These are phyloP conservation scores for Aspergillus fumigatiaffinis DNA, from an alignment of 2,329 filamentous ascomycete genomes.

Conservation along the genomic window DNA sequence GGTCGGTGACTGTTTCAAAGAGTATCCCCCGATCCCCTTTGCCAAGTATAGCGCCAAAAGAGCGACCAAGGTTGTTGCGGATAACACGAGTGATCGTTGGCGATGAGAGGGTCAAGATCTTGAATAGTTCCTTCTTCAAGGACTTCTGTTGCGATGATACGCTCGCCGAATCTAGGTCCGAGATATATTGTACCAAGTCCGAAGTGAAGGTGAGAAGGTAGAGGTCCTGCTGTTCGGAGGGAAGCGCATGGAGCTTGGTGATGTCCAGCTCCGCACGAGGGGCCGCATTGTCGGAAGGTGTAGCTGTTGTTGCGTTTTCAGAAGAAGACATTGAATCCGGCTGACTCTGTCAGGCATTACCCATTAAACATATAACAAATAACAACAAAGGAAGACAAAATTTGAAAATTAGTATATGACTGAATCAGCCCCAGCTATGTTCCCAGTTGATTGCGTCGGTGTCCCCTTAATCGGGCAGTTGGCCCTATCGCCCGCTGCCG, in stretches of 20 bases:
- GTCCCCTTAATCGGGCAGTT: slow-evolving; percentile 16
- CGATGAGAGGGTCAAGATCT: slow-evolving; percentile 77
- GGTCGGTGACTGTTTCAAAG: slow-evolving; percentile 90
- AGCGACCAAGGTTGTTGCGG: slow-evolving; percentile 81
- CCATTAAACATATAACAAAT: slow-evolving; percentile 8
- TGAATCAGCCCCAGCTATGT: slow-evolving; percentile 1
- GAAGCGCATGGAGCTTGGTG: slow-evolving; percentile 80
- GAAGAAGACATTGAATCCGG: slow-evolving; percentile 37
- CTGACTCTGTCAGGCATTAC: slow-evolving; percentile 7
- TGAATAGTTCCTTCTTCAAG: slow-evolving; percentile 90
- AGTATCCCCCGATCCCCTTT: slow-evolving; percentile 87
- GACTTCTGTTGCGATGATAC: slow-evolving; percentile 85
- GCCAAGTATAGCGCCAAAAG: slow-evolving; percentile 75
- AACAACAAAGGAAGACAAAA: background rate
- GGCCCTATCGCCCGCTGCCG: slow-evolving; percentile 19
- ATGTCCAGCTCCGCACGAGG: slow-evolving; percentile 70
- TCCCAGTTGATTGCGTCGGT: background rate
- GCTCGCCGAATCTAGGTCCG: slow-evolving; percentile 66
- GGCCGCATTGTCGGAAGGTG: slow-evolving; percentile 33
- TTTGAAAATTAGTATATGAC: background rate
- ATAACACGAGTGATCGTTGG: slow-evolving; percentile 84
- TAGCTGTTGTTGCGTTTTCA: slow-evolving; percentile 29
- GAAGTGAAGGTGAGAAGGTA: slow-evolving; percentile 88
- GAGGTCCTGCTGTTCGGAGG: slow-evolving; percentile 91
- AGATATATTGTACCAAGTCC: slow-evolving; percentile 74